Evolutionary conservation across 768 basidiomycete species (phyloP).

Genomic region (Myochromella boudieri): DNA sequence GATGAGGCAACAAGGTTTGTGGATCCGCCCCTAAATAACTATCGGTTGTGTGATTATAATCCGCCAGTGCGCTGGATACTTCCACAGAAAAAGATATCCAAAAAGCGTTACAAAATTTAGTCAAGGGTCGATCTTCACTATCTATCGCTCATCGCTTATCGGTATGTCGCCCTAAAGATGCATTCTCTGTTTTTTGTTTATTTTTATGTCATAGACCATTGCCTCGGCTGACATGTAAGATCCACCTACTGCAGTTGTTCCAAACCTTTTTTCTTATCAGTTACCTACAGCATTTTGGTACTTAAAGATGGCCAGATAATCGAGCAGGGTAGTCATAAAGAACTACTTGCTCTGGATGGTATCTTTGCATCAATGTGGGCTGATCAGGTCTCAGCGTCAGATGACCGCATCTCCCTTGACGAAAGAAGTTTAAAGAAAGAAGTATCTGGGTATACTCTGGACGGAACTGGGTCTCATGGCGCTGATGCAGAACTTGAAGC

Average conservation of each 20-base stretch:
- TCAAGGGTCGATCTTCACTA: constrained; percentile 69
- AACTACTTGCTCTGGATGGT: constrained; percentile 70
- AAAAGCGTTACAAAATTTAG: constrained; percentile 79
- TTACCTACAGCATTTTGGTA: constrained; percentile 70
- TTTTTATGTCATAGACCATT: constrained; percentile 39
- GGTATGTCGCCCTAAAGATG: constrained; percentile 38
- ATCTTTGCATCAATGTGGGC: constrained; percentile 89
- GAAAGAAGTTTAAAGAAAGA: constrained; percentile 35
- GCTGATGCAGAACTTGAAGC: constrained; percentile 1
- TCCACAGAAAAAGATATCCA: constrained; percentile 90
- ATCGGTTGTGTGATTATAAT: constrained; percentile 2
- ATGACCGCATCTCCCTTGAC: constrained; percentile 38
- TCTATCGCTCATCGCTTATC: constrained; percentile 82
- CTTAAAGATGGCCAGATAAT: constrained; percentile 88
- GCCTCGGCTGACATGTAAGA: constrained; percentile 63
- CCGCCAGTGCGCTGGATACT: constrained; percentile 76
- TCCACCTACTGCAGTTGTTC: constrained; percentile 1
- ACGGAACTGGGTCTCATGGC: constrained; percentile 23
- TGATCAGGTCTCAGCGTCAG: constrained; percentile 71
- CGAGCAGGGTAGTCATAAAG: constrained; percentile 79
- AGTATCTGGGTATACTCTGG: constrained; percentile 45
- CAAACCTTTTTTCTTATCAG: neutral
- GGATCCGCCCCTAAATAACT: neutral
- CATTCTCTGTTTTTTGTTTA: constrained; percentile 10
- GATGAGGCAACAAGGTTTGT: constrained; percentile 72